phyloP scores from a whole-genome alignment of 495 filamentous ascomycete genomes.

The Jackrogersella minutella region DNA sequence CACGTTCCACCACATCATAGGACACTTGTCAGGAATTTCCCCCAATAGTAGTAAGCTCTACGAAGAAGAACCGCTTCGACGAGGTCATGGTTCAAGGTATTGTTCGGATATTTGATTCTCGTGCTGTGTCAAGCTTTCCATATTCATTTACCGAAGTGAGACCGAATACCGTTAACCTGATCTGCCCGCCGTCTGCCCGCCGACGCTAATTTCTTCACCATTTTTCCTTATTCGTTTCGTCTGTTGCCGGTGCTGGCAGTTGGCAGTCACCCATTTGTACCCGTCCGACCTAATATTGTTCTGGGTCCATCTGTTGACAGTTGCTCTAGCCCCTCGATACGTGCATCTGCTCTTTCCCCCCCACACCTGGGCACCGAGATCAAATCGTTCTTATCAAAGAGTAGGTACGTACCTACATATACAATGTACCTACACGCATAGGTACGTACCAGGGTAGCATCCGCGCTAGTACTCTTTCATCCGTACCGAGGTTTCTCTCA shows the following conservation, averaged over 20 bases:
- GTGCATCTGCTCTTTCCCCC: no score
- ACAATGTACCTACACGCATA: background rate
- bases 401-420: no score
- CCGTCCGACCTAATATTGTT: no score
- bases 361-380: no score
- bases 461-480: no score
- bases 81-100: background rate
- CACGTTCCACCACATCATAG: constrained; percentile 24
- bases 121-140: background rate
- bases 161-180: constrained; percentile 32
- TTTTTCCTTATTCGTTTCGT: background rate
- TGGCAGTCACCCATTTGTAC: no score
- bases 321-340: no score
- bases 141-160: constrained; percentile 31
- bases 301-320: no score
- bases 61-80: constrained; percentile 40
- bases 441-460: background rate
- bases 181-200: constrained; percentile 8
- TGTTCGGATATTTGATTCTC: constrained; percentile 4
- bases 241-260: background rate
- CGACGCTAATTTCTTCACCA: constrained; percentile 11
- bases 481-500: no score
- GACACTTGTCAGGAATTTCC: constrained; percentile 31
- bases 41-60: constrained; percentile 13
- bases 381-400: no score